Conservation (phyloP, 108 stramenopile species). For the Mediolabrus comicus region DNA sequence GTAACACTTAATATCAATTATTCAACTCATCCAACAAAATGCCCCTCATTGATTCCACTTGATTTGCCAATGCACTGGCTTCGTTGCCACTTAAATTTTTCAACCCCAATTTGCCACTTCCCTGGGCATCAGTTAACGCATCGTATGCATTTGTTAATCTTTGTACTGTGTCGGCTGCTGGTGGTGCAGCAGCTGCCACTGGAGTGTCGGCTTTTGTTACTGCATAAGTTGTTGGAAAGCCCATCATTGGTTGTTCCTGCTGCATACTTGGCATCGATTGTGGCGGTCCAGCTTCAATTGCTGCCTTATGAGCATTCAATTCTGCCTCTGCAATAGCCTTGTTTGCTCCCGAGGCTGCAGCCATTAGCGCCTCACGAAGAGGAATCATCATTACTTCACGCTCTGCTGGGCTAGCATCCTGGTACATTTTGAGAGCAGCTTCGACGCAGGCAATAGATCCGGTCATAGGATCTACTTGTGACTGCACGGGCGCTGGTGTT, state of each 20-base stretch:
- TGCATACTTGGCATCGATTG: constrained; percentile 3
- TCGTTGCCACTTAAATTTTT: constrained; percentile 46
- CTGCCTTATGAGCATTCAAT: constrained; percentile 28
- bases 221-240: constrained; percentile 43
- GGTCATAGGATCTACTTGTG: constrained; percentile 35
- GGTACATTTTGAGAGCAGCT: constrained; percentile 76
- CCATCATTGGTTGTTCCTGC: constrained; percentile 27
- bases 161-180: constrained; percentile 37
- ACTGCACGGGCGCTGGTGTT: constrained; percentile 16
- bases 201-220: constrained; percentile 31
- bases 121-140: constrained; percentile 55
- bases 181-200: not conserved
- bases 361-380: constrained; percentile 70
- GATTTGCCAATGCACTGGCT: constrained; percentile 57
- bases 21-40: constrained; percentile 78
- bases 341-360: constrained; percentile 61
- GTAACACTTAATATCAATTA: not conserved
- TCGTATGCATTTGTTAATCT: constrained; percentile 55
- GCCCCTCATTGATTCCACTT: constrained; percentile 58
- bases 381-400: constrained; percentile 54
- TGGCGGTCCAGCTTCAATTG: constrained; percentile 13
- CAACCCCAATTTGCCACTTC: constrained; percentile 71
- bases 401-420: constrained; percentile 56
- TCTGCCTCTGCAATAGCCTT: constrained; percentile 45
- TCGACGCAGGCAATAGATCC: constrained; percentile 75